Evolutionary conservation across 768 basidiomycete species (phyloP), one percentile per base, ranked within the genome.

Genomic region (Leccinellum rugosiceps): DNA sequence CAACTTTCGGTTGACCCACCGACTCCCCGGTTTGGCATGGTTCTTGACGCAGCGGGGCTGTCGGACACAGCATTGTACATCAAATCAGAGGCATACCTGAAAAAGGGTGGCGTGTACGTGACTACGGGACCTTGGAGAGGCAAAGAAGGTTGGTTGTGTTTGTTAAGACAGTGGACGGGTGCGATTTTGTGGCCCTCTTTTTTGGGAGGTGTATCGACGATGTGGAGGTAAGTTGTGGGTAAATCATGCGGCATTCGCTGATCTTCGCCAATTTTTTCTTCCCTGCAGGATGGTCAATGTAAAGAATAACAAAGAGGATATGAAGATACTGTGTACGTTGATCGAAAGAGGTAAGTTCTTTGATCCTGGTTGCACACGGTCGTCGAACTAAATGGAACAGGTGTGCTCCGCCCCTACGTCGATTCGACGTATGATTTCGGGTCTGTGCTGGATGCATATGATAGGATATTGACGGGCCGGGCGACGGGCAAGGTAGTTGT

Each of bases 401-500:
- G 55, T 51, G 21, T 21, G 15, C 65, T 89, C 8, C 81, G 77
- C 57, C 75, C 83, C 1, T 63, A 78, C 0, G 76, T 90, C 4
- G 88, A 90, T 65, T 86, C 84, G 0, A 79, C 83, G 0, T 80
- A 75, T 56, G 70, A 66, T 3, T 88, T 88, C 50, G 76, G 81
- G 32, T 82, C 87, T 6, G 81, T 70, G 2, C 66, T 80, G 52
- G 72, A 80, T 56, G 90, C 88, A 0, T 92, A 87, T 64, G 84
- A 86, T 13, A 75, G 78, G 51, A 65, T 87, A 8, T 74, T 84
- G 78, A 78, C 80, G 1, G 69, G 75, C 5, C 75, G 80, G 19
- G 83, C 85, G 1, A 80, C 76, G 4, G 90, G 90, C 0, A 90
- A 90, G 66, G 78, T 91, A 3, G 76, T 89, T 3, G 78, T 90